These are phyloP conservation scores for Dendrocalamus sinicus DNA, from an alignment of 176 grass and related monocot genomes.

Conservation along the genomic window DNA sequence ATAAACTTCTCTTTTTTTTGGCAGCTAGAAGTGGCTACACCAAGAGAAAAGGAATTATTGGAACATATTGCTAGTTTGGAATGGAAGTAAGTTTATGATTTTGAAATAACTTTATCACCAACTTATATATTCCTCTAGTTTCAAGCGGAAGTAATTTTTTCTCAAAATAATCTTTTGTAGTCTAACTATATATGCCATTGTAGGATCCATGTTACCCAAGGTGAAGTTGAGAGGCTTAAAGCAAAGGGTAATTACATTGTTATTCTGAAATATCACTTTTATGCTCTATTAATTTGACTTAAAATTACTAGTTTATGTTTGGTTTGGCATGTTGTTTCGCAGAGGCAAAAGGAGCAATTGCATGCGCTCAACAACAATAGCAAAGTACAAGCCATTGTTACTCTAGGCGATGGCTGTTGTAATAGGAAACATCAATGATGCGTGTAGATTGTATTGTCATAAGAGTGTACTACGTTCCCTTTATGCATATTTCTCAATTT, in stretches of 20 bases:
- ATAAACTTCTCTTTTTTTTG: neutral
- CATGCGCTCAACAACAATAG: slow-evolving; percentile 3
- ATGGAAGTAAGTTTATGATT: slow-evolving; percentile 22
- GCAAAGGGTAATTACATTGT: slow-evolving; percentile 41
- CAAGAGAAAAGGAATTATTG: slow-evolving; percentile 46
- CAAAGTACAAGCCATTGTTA: neutral
- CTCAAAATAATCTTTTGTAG: neutral
- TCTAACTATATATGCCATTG: neutral
- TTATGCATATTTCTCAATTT: neutral
- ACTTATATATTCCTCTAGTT: neutral
- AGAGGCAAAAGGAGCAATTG: slow-evolving; percentile 12
- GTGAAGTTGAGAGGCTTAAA: slow-evolving; percentile 52
- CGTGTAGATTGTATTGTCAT: neutral
- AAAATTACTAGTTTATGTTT: neutral
- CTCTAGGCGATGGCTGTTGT: slow-evolving; percentile 18
- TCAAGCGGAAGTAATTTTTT: neutral
- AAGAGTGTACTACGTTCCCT: neutral
- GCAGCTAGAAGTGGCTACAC: slow-evolving; percentile 32
- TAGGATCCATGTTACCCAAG: slow-evolving; percentile 39
- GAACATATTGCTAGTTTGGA: slow-evolving; percentile 42
- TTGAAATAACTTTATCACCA: neutral
- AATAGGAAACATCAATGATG: neutral
- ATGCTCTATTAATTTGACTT: neutral
- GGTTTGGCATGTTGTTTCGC: neutral
- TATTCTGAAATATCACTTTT: neutral